Evolutionary conservation across 73 alveolate genomes (phyloP).

Genomic region (Paramecium sonneborni): DNA sequence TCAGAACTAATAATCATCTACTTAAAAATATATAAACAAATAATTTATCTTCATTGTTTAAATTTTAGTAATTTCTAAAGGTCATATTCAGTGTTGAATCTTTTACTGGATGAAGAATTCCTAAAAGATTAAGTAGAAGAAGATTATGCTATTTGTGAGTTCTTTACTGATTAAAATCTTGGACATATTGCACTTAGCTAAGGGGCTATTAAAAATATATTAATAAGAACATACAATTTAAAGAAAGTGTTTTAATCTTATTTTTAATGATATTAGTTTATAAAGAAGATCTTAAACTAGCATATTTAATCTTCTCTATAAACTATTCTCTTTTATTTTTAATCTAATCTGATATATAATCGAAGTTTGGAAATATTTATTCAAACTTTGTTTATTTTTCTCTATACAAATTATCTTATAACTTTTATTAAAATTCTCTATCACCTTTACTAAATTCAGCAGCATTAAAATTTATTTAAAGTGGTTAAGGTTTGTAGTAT

Average conservation of each 20-base stretch:
- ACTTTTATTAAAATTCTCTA: neutral
- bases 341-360: neutral
- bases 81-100: neutral
- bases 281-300: neutral
- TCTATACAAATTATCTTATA: neutral
- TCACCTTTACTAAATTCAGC: slow-evolving; percentile 8
- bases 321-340: neutral
- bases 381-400: neutral
- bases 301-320: neutral
- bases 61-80: neutral
- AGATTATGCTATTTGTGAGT: neutral
- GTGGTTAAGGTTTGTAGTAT: neutral
- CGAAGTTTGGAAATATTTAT: neutral
- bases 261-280: neutral
- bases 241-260: neutral
- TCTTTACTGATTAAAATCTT: neutral
- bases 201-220: neutral
- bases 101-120: neutral
- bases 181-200: neutral
- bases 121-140: neutral
- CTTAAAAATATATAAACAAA: neutral
- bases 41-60: neutral
- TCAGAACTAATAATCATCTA: neutral
- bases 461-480: neutral
- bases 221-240: neutral